These are phyloP conservation scores for Graphilbum fragrans DNA, from an alignment of 2,329 filamentous ascomycete genomes.

Conservation along the genomic window DNA sequence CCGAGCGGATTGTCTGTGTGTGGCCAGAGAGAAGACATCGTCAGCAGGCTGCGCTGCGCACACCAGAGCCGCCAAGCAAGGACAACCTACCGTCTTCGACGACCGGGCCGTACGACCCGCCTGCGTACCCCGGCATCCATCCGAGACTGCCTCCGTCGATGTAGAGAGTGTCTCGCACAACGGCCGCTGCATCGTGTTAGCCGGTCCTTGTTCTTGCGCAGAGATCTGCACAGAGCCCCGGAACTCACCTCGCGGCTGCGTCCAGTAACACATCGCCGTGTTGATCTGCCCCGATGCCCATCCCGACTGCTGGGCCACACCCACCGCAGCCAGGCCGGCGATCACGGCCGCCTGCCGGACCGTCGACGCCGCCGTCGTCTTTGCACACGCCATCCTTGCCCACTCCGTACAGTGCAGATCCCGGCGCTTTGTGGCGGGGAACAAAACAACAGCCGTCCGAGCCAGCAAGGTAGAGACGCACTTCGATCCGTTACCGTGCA, in stretches of 20 bases:
- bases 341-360: too few species aligned
- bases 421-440: too few species aligned
- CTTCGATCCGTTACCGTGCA: too few species aligned
- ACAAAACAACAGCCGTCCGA: too few species aligned
- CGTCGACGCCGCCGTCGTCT: too few species aligned
- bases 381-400: too few species aligned
- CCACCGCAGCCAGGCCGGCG: background rate
- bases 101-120: constrained; percentile 21
- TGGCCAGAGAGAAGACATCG: background rate
- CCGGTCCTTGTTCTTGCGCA: background rate
- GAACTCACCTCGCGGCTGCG: constrained; percentile 26
- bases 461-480: too few species aligned
- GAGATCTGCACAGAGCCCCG: too few species aligned
- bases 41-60: background rate
- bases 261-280: constrained; percentile 48
- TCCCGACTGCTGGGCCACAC: background rate
- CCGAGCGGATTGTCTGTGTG: constrained; percentile 37
- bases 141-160: constrained; percentile 48
- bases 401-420: too few species aligned
- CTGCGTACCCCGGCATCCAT: constrained; percentile 37
- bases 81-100: constrained; percentile 28
- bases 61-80: background rate
- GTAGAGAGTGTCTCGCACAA: constrained; percentile 51
- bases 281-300: constrained; percentile 36
- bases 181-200: constrained; percentile 4